Conservation (phyloP, 2,329 filamentous ascomycete genomes). For the Lachnellula willkommii region DNA sequence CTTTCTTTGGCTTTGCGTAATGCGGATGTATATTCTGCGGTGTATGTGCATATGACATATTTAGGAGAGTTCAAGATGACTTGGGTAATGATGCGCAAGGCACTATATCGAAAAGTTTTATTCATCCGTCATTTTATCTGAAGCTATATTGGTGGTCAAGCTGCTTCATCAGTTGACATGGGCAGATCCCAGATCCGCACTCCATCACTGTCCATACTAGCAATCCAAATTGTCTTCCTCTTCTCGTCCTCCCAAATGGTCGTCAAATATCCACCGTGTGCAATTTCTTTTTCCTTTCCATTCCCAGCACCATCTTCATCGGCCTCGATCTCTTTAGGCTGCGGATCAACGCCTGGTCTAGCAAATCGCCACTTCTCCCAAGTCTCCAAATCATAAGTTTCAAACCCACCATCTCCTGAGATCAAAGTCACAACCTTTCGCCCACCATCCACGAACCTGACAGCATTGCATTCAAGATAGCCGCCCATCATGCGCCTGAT, state of each 20-base stretch:
- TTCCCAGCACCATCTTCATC: not conserved
- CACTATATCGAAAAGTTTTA: too few relatives aligned
- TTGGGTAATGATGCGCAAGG: too few relatives aligned
- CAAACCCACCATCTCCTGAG: slow-evolving; percentile 7
- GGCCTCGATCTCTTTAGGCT: not conserved
- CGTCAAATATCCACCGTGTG: slow-evolving; percentile 7
- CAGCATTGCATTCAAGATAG: slow-evolving; percentile 4
- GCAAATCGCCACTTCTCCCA: slow-evolving; percentile 11
- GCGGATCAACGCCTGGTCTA: slow-evolving; percentile 7
- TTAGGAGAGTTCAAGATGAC: too few relatives aligned
- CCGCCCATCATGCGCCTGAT: not conserved
- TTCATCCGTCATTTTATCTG: too few relatives aligned
- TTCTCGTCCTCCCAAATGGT: slow-evolving; percentile 7
- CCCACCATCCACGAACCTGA: slow-evolving; percentile 8
- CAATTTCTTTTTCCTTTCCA: not conserved
- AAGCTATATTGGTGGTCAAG: too few relatives aligned
- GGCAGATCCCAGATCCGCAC: slow-evolving; percentile 11
- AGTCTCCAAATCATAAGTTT: slow-evolving; percentile 11
- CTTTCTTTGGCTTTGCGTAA: too few relatives aligned
- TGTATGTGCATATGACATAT: too few relatives aligned
- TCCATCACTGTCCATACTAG: slow-evolving; percentile 9
- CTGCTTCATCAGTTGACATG: not conserved
- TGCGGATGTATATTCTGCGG: too few relatives aligned
- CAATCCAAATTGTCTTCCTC: slow-evolving; percentile 3
- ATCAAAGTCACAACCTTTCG: slow-evolving; percentile 9